A percentile compares a stretch with the other conserved stretches of the same genome.
phyloP scores from a whole-genome alignment of 2,329 filamentous ascomycete species.

The Cladosporium oxysporum region DNA sequence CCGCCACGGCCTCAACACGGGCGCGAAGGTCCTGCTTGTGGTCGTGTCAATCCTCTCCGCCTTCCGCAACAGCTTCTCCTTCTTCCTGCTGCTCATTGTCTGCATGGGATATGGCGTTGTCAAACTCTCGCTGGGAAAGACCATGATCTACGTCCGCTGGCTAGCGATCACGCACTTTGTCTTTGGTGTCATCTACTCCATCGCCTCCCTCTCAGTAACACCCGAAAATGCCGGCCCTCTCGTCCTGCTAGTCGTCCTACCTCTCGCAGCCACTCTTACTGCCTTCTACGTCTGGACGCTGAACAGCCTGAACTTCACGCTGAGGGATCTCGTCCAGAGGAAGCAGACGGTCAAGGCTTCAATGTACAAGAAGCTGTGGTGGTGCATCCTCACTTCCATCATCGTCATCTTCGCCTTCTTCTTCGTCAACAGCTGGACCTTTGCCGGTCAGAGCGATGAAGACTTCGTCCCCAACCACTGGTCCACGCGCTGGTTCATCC shows the following conservation, averaged over 20 bases:
- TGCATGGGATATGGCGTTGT: constrained; percentile 99
- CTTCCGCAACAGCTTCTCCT: constrained; percentile 93
- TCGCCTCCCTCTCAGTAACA: constrained; percentile 84
- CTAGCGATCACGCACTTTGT: constrained; percentile 91
- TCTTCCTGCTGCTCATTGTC: constrained; percentile 95
- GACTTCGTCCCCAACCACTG: constrained; percentile 96
- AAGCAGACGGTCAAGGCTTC: constrained; percentile 89
- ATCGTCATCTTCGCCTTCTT: constrained; percentile 97
- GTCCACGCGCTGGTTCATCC: constrained; percentile 95
- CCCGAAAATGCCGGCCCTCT: constrained; percentile 88
- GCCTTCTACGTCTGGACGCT: constrained; percentile 99
- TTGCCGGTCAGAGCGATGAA: constrained; percentile 79
- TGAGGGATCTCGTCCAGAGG: constrained; percentile 92
- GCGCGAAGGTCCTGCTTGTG: constrained; percentile 83
- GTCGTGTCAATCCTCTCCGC: constrained; percentile 93
- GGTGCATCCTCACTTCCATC: constrained; percentile 90
- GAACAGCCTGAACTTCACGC: constrained; percentile 89
- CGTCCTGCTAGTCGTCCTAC: constrained; percentile 89
- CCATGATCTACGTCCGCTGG: constrained; percentile 91
- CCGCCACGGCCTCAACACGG: constrained; percentile 77
- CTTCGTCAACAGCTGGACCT: constrained; percentile 96
- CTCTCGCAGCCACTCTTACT: constrained; percentile 86
- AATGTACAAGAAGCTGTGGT: constrained; percentile 99
- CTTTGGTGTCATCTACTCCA: constrained; percentile 89
- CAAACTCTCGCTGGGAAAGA: constrained; percentile 85